Evolutionary conservation across 139 green algal species (phyloP).

Genomic region (Asterochloris sp.): DNA sequence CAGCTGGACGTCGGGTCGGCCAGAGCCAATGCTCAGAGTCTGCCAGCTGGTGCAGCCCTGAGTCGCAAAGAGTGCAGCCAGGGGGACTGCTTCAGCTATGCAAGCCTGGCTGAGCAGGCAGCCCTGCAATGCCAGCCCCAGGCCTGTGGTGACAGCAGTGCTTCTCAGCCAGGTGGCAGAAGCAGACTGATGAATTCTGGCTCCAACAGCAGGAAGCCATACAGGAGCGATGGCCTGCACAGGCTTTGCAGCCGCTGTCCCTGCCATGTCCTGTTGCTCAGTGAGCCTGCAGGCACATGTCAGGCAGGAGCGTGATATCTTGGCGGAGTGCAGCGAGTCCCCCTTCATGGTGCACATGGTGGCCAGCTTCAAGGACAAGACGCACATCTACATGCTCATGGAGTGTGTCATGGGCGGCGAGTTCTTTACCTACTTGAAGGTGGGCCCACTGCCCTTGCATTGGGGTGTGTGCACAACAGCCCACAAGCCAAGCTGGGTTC

Average conservation of each 20-base stretch:
- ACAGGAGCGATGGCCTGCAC: too few relatives aligned
- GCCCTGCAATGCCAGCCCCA: too few relatives aligned
- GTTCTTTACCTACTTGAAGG: constrained; percentile 89
- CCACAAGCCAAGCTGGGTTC: neutral
- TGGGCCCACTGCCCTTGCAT: neutral
- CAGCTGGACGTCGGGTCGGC: too few relatives aligned
- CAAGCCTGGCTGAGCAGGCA: too few relatives aligned
- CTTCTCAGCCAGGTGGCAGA: too few relatives aligned
- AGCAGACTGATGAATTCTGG: too few relatives aligned
- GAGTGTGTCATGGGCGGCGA: constrained; percentile 89
- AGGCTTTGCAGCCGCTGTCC: too few relatives aligned
- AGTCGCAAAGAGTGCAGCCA: neutral
- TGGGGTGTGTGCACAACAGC: neutral
- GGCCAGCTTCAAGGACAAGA: constrained; percentile 55
- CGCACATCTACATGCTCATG: constrained; percentile 85
- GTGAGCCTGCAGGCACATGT: constrained; percentile 65
- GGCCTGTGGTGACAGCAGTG: too few relatives aligned
- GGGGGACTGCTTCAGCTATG: too few relatives aligned
- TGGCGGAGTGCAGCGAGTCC: constrained; percentile 65
- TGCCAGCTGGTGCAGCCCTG: neutral
- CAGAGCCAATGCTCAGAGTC: neutral
- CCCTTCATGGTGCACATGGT: constrained; percentile 84
- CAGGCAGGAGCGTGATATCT: constrained; percentile 73
- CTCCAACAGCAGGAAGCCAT: too few relatives aligned
- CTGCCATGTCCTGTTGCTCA: too few relatives aligned